Evolutionary conservation across 2,329 filamentous ascomycete species (phyloP), one percentile per base, ranked within the genome.

Genomic region (Harringtonia lauricola): DNA sequence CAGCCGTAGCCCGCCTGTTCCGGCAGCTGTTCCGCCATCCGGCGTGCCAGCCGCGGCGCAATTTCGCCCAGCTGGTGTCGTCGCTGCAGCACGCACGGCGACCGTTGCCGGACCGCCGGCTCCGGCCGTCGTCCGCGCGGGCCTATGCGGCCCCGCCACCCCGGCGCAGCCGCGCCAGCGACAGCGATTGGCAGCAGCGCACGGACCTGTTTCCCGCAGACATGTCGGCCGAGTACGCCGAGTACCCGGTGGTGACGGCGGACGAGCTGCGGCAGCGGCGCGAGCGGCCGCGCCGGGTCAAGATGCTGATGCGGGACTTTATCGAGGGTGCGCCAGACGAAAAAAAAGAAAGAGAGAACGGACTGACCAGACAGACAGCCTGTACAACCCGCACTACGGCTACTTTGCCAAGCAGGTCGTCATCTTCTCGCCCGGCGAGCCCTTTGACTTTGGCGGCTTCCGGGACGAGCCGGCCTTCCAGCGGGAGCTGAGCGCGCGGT

Each of bases 301-400:
- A 95, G 75, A 98, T 98, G 92, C 67, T 95, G 57, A 85, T 94
- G 59, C 77, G 94, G 52, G 94, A 98, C 70, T 98, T 98, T 59
- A 92, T 98, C 58, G 92, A 98, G 62, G 89, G 85, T 88, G 58
- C 10, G 39, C 15, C 24, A 8, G 10, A 12, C 41, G 94, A 89
- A 95, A 66, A 92, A n/a, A n/a, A n/a, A n/a, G n/a, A n/a, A n/a
- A n/a, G n/a, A n/a, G n/a, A n/a, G n/a, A n/a, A n/a, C n/a, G n/a
- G n/a, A n/a, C n/a, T n/a, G n/a, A n/a, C 15, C 24, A 8, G 10
- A 12, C 41, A 94, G 89, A 95, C 66, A 92, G 86, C 59, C 67
- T 95, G 14, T 96, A 96, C 61, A 95, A 96, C 58, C 88, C 88
- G 0, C 74, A 86, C 53, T 96, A 95, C 59, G 89, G 90, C 53